Evolutionary conservation across 768 basidiomycete species (phyloP), one percentile per base, ranked within the genome.

Genomic region (Coprinopsis cinerea): DNA sequence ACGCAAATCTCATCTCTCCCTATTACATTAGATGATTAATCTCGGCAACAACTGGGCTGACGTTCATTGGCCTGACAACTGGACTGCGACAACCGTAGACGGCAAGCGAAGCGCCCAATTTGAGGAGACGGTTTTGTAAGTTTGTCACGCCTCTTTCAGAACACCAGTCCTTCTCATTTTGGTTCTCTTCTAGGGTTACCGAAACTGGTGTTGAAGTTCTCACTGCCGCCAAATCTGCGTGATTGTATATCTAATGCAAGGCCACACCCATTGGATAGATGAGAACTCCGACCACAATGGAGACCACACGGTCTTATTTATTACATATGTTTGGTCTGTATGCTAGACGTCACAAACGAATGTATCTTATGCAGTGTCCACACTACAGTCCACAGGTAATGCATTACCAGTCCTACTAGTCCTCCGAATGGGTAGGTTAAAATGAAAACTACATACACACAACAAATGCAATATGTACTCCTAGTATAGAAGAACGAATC

Each of bases 41-140:
- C 65, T 91, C 17, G 94, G 94, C 4, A 74, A 76, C 45, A 81
- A 74, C 54, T 88, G 85, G 82, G 79, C 79, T 25, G 79, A 81
- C 48, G 73, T 83, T 18, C 90, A 92, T 62, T 92, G 93, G 93
- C 85, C 86, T 26, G 92, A 95, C 64, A 85, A 92, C 61, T 98
- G 95, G 95, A 98, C 95, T 2, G 92, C 94, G 1, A 91, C 87
- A 18, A 99, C 96, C 3, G 67, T 77, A 11, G 95, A 97, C 66
- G 95, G 93, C 20, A 88, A 87, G 64, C 74, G 78, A 49, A 93
- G 90, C 53, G 96, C 96, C 1, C 96, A 99, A 61, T 99, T 97
- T 62, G 96, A 99, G 65, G 96, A 99, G 61, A 97, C 95, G 1
- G 71, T 99, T 28, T 66, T 99, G 93, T 94, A 60, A 59, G 92